Base-by-base conservation (phyloP, 768 basidiomycete genomes). In the Fomitopsis serialis region DNA sequence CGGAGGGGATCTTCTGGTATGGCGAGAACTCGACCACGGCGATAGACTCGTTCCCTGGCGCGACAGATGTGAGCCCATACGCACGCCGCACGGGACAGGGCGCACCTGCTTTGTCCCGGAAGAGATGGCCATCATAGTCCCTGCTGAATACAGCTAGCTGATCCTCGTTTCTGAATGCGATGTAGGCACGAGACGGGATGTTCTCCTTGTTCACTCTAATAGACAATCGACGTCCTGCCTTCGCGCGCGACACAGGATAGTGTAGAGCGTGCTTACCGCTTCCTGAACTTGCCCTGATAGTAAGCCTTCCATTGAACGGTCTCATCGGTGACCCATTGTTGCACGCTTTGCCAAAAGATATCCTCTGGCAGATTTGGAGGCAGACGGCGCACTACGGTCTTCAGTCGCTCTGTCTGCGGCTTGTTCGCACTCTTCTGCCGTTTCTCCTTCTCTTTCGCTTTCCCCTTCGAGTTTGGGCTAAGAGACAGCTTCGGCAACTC, bases 1-100 rank as follows among this genome's bases (percentile, higher is more conserved):
- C 76, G 0, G 78, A 64, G 0, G 94, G 91, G 11, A 87, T 70
- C 64, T 93, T 97, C 67, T 93, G 94, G 58, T 87, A 91, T 4
- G 94, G 92, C 0, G 97, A 89, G 63, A 89, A 98, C 69, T 99
- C 96, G 7, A 99, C 93, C 3, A 97, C 75, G 1, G 91, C 94
- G 46, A 86, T 78, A 2, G 84, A 90, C 65, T 96, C 92, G 61
- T 86, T 87, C 15, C 96, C 96, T 96, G 59, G 11, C 21, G n/a
- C 1, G 6, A 8, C 21, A 48, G 21, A 21, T 34, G 27, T 42
- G 9, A 32, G 22, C 43, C 40, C 19, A 6, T 25, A 22, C 22
- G 35, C 42, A 32, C 19, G n/a, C 9, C 19, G 25, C 42, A 5
- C 11, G 29, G 24, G 48, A 19, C 4, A 40, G 34, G 3, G 62